Evolutionary conservation across 202 grass and related monocot genomes (phyloP).

Genomic region (Schoenoplectus triqueter): DNA sequence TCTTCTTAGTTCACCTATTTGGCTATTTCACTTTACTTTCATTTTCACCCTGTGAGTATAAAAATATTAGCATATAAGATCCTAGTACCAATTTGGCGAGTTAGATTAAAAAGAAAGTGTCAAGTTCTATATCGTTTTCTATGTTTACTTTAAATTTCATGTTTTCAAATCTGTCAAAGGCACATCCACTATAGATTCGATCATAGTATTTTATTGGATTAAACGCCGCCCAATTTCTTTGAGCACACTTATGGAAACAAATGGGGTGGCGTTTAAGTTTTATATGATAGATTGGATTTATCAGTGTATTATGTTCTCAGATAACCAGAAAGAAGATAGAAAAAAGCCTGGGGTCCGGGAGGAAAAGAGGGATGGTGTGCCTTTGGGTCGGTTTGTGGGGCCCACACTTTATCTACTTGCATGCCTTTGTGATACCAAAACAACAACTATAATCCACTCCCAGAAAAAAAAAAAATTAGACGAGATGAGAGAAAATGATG

Average conservation of each 20-base stretch:
- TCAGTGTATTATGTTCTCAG: conserved; percentile 3
- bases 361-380: neutral
- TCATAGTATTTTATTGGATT: conserved; percentile 28
- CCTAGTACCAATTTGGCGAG: neutral
- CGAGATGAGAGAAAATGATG: too few relatives aligned
- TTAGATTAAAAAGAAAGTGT: too few relatives aligned
- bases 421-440: conserved; percentile 16
- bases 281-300: conserved; percentile 1
- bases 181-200: conserved; percentile 26
- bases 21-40: neutral
- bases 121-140: neutral
- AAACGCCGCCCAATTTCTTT: conserved; percentile 13
- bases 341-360: conserved; percentile 32
- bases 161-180: conserved; percentile 7
- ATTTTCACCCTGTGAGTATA: neutral
- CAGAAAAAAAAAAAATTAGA: neutral
- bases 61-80: neutral
- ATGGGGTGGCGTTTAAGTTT: conserved; percentile 43
- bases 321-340: conserved; percentile 6
- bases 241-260: conserved; percentile 25
- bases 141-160: neutral
- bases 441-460: conserved; percentile 24
- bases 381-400: conserved; percentile 34
- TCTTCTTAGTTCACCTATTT: neutral
- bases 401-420: conserved; percentile 4